Conservation (phyloP, 345 rosid species). For the Brassica cretica region DNA sequence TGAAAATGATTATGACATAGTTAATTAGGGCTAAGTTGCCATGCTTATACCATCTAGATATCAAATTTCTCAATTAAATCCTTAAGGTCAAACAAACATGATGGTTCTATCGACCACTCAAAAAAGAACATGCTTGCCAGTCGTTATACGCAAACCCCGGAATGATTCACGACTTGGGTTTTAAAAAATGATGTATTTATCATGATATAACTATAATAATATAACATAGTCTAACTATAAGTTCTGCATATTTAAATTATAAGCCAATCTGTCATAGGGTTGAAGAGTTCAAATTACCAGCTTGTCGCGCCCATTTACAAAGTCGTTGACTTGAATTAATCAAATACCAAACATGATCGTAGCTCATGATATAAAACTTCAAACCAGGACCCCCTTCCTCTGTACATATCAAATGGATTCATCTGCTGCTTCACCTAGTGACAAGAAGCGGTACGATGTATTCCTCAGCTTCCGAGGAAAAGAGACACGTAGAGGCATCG, state of each 20-base stretch:
- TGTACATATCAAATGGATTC: background rate
- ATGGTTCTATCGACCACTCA: constrained; percentile 2
- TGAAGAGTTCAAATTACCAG: constrained; percentile 16
- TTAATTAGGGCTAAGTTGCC: background rate
- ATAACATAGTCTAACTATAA: background rate
- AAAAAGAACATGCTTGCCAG: background rate
- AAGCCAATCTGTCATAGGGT: constrained; percentile 10
- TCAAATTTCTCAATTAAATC: background rate
- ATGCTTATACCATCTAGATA: background rate
- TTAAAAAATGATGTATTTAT: background rate
- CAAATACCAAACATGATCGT: background rate
- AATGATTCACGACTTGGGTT: background rate
- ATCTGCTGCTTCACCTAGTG: background rate
- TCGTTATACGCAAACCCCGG: background rate
- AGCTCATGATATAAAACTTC: background rate
- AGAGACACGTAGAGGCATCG: constrained; percentile 28
- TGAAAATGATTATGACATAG: background rate
- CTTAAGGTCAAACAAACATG: constrained; percentile 7
- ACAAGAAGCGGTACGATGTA: constrained; percentile 3
- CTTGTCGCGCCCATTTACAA: constrained; percentile 14
- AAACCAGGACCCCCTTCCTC: background rate
- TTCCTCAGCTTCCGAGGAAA: constrained; percentile 40
- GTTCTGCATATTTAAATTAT: background rate
- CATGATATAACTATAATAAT: background rate
- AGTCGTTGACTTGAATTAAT: constrained; percentile 3